Percentiles rank a stretch among this genome's conserved stretches.
Evolutionary conservation across 805 yeast species (phyloP).

Genomic region (Candida peoriensis): DNA sequence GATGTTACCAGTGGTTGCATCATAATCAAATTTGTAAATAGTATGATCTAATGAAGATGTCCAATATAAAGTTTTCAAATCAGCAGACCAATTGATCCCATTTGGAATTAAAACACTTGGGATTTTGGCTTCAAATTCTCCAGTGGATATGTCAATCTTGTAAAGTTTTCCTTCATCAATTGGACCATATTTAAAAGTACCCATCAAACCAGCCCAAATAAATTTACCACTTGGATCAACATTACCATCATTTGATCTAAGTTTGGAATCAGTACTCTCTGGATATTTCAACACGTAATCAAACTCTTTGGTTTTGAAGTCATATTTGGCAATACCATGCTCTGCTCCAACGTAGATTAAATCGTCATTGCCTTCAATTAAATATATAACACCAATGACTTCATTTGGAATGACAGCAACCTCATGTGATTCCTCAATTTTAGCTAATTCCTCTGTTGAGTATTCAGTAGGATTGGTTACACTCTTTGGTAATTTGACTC

Average conservation of each 20-base stretch:
- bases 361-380: conserved; percentile 44
- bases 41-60: conserved; percentile 46
- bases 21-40: conserved; percentile 44
- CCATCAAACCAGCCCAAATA: conserved; percentile 81
- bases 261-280: conserved; percentile 23
- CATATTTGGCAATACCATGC: conserved; percentile 56
- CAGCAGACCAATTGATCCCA: conserved; percentile 56
- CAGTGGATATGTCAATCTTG: conserved; percentile 32
- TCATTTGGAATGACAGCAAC: conserved; percentile 34
- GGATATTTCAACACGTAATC: conserved; percentile 34
- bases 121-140: conserved; percentile 27
- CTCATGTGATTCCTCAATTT: conserved; percentile 29
- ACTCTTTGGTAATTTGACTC: conserved; percentile 18
- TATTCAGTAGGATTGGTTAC: conserved; percentile 17
- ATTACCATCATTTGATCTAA: conserved; percentile 79
- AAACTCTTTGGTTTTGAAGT: conserved; percentile 36
- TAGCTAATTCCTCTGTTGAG: conserved; percentile 19
- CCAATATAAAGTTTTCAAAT: conserved; percentile 39
- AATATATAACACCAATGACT: conserved; percentile 67
- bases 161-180: conserved; percentile 49
- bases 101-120: conserved; percentile 49
- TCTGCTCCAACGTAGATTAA: conserved; percentile 56
- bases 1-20: conserved; percentile 30
- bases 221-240: conserved; percentile 67
- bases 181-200: conserved; percentile 39